A percentile compares a stretch with the other conserved stretches of the same genome.
These are phyloP conservation scores for Aspergillus egyptiacus DNA, from an alignment of 495 filamentous ascomycete genomes.

Conservation along the genomic window DNA sequence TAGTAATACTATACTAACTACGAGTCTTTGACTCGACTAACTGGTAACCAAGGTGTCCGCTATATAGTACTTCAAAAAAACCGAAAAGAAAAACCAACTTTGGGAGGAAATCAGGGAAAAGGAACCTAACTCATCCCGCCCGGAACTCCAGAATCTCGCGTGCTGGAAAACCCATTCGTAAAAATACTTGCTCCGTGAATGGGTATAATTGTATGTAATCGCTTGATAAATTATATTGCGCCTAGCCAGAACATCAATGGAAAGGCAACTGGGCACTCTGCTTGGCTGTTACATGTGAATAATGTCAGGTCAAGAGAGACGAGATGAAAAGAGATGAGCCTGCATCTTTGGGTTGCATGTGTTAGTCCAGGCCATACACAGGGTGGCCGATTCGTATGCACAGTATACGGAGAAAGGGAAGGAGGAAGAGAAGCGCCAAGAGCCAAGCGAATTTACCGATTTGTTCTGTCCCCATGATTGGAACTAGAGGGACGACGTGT, in stretches of 20 bases:
- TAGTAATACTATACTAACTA: too few relatives aligned
- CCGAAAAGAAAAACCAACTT: too few relatives aligned
- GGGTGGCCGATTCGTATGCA: neutral
- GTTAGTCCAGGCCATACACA: neutral
- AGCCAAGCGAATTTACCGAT: slow-evolving; percentile 5
- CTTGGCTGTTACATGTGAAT: neutral
- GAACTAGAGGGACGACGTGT: neutral
- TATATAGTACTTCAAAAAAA: too few relatives aligned
- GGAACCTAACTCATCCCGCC: too few relatives aligned
- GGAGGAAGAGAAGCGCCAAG: neutral
- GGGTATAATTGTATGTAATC: slow-evolving; percentile 6
- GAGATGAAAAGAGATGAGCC: slow-evolving; percentile 7
- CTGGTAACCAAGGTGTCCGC: too few relatives aligned
- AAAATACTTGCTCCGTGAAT: too few relatives aligned
- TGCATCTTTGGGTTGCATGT: slow-evolving; percentile 4
- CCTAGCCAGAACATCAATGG: neutral
- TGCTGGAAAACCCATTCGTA: too few relatives aligned
- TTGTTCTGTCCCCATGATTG: neutral
- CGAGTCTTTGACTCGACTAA: too few relatives aligned
- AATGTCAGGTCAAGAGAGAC: neutral
- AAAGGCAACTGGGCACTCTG: neutral
- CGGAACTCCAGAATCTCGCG: too few relatives aligned
- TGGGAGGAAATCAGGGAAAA: too few relatives aligned
- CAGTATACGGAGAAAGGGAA: neutral
- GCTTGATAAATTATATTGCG: neutral